Percentiles rank a stretch among this genome's conserved stretches.
phyloP scores from a whole-genome alignment of 495 filamentous ascomycete genomes.

The Aspergillus sclerotiicarbonarius region DNA sequence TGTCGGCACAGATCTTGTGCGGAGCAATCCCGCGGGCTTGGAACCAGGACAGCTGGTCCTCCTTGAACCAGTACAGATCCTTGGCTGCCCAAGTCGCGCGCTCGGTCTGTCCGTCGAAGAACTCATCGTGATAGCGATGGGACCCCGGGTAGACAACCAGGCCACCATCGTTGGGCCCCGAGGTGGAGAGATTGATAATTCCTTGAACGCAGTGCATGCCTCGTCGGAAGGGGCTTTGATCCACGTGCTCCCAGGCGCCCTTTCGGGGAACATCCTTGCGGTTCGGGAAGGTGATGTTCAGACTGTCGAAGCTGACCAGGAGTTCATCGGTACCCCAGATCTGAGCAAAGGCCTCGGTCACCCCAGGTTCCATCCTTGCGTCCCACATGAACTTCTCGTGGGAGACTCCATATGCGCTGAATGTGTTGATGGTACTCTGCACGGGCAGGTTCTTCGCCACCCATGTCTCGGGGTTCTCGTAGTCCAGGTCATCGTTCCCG shows the following conservation, averaged over 20 bases:
- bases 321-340: constrained; percentile 36
- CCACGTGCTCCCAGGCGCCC: constrained; percentile 29
- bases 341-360: constrained; percentile 33
- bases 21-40: constrained; percentile 15
- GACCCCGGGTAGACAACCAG: constrained; percentile 15
- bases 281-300: constrained; percentile 20
- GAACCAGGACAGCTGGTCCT: neutral
- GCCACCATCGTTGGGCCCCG: constrained; percentile 24
- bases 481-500: constrained; percentile 15
- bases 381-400: constrained; percentile 52
- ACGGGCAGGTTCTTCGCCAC: constrained; percentile 28
- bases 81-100: neutral
- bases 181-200: constrained; percentile 31
- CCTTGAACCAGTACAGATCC: neutral
- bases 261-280: constrained; percentile 19
- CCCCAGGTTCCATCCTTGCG: constrained; percentile 35
- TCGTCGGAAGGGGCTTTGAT: constrained; percentile 23
- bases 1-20: constrained; percentile 29
- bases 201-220: constrained; percentile 34
- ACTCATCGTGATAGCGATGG: neutral
- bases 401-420: constrained; percentile 29
- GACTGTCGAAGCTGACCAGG: constrained; percentile 29
- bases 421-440: constrained; percentile 29
- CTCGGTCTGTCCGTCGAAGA: neutral
- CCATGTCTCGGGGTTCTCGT: constrained; percentile 34